Evolutionary conservation across 1,284 basidiomycete genomes (phyloP).

Genomic region (Cystobasidium sp.): DNA sequence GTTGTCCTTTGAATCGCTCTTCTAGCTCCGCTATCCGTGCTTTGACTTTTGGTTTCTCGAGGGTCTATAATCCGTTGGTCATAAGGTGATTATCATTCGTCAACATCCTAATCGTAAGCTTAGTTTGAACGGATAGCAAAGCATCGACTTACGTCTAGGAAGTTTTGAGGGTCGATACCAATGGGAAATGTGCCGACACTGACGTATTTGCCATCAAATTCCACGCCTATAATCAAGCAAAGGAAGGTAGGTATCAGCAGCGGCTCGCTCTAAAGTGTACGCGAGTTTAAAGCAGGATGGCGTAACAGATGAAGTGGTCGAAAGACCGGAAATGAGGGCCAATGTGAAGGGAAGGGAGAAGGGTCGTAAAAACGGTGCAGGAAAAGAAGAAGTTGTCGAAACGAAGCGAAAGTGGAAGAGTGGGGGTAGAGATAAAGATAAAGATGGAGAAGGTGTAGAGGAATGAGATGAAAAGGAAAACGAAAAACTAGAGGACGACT

Average conservation of each 20-base stretch:
- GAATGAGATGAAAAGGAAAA: too few species aligned
- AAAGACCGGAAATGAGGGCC: too few species aligned
- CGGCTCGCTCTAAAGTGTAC: too few species aligned
- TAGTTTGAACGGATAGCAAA: background rate
- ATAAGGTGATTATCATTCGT: background rate
- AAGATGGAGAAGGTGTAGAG: too few species aligned
- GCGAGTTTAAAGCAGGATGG: too few species aligned
- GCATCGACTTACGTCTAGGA: slow-evolving; percentile 68
- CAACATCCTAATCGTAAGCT: background rate
- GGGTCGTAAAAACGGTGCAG: too few species aligned
- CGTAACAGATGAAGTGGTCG: too few species aligned
- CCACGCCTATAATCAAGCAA: slow-evolving; percentile 61
- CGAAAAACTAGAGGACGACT: slow-evolving; percentile 12
- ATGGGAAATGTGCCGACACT: slow-evolving; percentile 99
- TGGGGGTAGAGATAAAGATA: too few species aligned
- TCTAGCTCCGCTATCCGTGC: slow-evolving; percentile 79
- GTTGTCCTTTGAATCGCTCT: slow-evolving; percentile 88
- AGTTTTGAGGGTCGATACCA: slow-evolving; percentile 92
- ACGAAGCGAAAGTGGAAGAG: too few species aligned
- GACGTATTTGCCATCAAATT: slow-evolving; percentile 90
- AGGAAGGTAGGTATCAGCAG: background rate
- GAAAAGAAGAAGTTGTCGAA: too few species aligned
- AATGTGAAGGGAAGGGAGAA: background rate
- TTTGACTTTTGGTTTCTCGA: slow-evolving; percentile 67
- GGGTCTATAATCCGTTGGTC: background rate